Evolutionary conservation across 192 early-diverging fungal genomes (phyloP), one percentile per base, ranked within the genome.

Genomic region (Coemansia aciculifera): DNA sequence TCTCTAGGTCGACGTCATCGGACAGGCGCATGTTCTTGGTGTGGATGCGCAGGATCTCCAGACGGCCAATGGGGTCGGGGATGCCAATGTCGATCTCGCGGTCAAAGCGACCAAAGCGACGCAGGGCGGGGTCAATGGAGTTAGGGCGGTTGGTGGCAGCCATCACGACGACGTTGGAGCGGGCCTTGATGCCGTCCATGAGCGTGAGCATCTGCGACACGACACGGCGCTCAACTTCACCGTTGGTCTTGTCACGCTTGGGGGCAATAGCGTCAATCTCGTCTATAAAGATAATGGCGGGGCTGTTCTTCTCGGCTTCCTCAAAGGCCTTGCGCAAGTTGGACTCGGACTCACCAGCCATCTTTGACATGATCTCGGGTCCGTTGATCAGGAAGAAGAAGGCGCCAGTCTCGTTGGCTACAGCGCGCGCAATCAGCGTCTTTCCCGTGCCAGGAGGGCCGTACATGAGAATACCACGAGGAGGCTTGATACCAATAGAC

Each of bases 371-470:
- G 76, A 99, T 98, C 77, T 98, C 96, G 59, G 97, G 97, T 40
- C 96, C 97, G 75, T 98, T 98, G 84, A 99, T 98, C 56, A 96
- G 79, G 85, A 99, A 98, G 88, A 99, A 96, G 91, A 98, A 98
- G 15, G 96, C 97, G 31, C 97, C 98, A 34, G 96, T 98, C 80
- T 99, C 98, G 79, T 98, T 98, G 61, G 98, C 98, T 4, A 99
- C 96, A 6, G 98, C 96, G 67, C 96, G 91, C 6, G 97, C 97
- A 84, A 99, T 96, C 69, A 99, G 85, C 9, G 97, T 99, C 82
- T 99, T 99, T 85, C 97, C 97, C 10, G 96, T 98, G 85, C 97
- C 97, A 13, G 97, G 97, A 17, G 97, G 97, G 48, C 97, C 97
- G 71, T 88, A 98, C 93, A 99, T 94, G 49, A 99, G 87, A 57